Evolutionary conservation across 1,139 yeast genomes (phyloP).

Genomic region (Hyphopichia burtonii): DNA sequence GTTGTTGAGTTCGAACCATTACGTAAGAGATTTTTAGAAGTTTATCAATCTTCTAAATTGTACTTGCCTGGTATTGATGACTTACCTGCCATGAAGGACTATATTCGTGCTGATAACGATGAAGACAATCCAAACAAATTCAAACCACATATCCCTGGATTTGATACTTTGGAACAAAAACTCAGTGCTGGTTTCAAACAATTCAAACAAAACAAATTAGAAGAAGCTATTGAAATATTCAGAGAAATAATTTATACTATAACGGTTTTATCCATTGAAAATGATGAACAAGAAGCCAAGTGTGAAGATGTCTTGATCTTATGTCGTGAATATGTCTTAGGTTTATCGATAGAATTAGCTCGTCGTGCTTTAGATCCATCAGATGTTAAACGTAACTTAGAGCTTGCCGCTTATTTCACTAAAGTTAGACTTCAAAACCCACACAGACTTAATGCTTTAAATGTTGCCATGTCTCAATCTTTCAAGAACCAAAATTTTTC

Average conservation of each 20-base stretch:
- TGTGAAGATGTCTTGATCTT: slow-evolving; percentile 69
- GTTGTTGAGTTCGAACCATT: slow-evolving; percentile 84
- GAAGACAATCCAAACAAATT: slow-evolving; percentile 55
- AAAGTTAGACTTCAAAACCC: slow-evolving; percentile 77
- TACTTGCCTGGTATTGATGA: slow-evolving; percentile 71
- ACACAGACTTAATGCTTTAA: slow-evolving; percentile 84
- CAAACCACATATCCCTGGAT: slow-evolving; percentile 76
- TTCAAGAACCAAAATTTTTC: slow-evolving; percentile 86
- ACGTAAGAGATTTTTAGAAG: slow-evolving; percentile 75
- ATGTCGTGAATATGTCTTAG: slow-evolving; percentile 89
- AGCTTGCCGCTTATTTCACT: slow-evolving; percentile 94
- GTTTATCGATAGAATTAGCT: slow-evolving; percentile 82
- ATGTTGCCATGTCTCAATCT: slow-evolving; percentile 92
- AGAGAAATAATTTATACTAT: slow-evolving; percentile 76
- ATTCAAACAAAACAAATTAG: slow-evolving; percentile 81
- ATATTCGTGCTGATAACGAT: slow-evolving; percentile 60
- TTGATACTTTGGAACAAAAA: slow-evolving; percentile 60
- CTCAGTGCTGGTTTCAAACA: slow-evolving; percentile 76
- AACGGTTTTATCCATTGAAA: slow-evolving; percentile 67
- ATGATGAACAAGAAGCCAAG: slow-evolving; percentile 72
- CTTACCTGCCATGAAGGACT: slow-evolving; percentile 68
- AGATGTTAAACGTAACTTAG: slow-evolving; percentile 82
- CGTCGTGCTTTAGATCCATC: slow-evolving; percentile 76
- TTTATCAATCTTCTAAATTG: slow-evolving; percentile 76
- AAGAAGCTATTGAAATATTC: slow-evolving; percentile 76